Evolutionary conservation across 306 rosid species (phyloP).

Genomic region (Carpinus viminea): DNA sequence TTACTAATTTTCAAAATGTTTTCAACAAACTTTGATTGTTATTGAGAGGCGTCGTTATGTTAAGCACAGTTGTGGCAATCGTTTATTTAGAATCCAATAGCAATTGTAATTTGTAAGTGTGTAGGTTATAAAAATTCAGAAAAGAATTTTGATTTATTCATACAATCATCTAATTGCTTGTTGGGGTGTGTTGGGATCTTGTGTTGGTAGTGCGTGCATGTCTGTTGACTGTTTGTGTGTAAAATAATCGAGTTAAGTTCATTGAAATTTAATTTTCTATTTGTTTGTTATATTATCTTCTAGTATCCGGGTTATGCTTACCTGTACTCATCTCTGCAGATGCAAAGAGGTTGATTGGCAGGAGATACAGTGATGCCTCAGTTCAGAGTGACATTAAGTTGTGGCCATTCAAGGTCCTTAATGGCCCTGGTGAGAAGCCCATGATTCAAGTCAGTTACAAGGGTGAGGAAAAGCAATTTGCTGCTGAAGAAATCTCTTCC

Average conservation of each 20-base stretch:
- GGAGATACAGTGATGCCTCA: slow-evolving; percentile 54
- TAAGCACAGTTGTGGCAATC: background rate
- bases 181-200: background rate
- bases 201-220: background rate
- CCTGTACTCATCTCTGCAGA: slow-evolving; percentile 25
- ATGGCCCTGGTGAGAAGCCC: slow-evolving; percentile 63
- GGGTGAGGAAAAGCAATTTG: slow-evolving; percentile 58
- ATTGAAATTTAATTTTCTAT: background rate
- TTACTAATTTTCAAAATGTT: background rate
- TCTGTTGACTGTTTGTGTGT: background rate
- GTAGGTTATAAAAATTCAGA: background rate
- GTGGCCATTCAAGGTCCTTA: slow-evolving; percentile 60
- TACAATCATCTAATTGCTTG: background rate
- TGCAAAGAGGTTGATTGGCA: slow-evolving; percentile 69
- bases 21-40: background rate
- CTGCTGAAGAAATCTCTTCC: slow-evolving; percentile 66
- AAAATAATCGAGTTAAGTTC: background rate
- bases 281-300: background rate
- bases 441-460: slow-evolving; percentile 51
- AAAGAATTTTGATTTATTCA: too few relatives aligned
- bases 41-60: background rate
- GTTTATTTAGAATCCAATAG: background rate
- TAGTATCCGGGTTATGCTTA: background rate
- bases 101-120: background rate
- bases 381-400: slow-evolving; percentile 66